Evolutionary conservation across 768 basidiomycete species (phyloP).

Genomic region (Pisolithus albus): DNA sequence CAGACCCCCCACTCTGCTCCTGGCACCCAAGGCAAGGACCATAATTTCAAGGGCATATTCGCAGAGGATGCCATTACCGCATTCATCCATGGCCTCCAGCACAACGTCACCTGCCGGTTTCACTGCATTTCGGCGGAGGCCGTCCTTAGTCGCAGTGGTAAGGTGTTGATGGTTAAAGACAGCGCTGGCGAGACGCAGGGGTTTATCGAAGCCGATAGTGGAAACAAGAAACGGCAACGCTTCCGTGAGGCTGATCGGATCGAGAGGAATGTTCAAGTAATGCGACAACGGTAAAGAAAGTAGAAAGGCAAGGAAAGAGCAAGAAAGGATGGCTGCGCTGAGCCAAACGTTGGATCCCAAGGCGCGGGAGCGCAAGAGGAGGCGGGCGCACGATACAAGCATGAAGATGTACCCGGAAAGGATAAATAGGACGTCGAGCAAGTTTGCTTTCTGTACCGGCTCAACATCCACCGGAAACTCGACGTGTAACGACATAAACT

Average conservation of each 20-base stretch:
- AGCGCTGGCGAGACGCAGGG: slow-evolving; percentile 81
- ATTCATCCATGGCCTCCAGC: slow-evolving; percentile 71
- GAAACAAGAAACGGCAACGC: slow-evolving; percentile 97
- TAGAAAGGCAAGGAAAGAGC: slow-evolving; percentile 77
- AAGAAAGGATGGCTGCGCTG: slow-evolving; percentile 66
- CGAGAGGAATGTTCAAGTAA: slow-evolving; percentile 78
- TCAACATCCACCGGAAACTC: slow-evolving; percentile 7
- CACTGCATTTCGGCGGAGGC: slow-evolving; percentile 39
- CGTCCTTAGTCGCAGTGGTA: slow-evolving; percentile 31
- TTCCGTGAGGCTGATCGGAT: slow-evolving; percentile 89
- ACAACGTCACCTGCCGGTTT: slow-evolving; percentile 82
- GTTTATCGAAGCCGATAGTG: slow-evolving; percentile 97
- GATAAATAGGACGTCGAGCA: slow-evolving; percentile 91
- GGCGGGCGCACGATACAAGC: slow-evolving; percentile 90
- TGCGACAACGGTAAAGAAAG: slow-evolving; percentile 75
- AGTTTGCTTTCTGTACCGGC: slow-evolving; percentile 73
- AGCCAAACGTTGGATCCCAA: slow-evolving; percentile 76
- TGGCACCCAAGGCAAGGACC: slow-evolving; percentile 82
- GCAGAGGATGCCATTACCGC: slow-evolving; percentile 80
- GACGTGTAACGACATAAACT: slow-evolving; percentile 15
- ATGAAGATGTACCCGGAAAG: slow-evolving; percentile 93
- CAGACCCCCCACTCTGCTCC: slow-evolving; percentile 83
- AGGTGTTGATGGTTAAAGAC: slow-evolving; percentile 81
- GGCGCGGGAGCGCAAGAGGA: slow-evolving; percentile 81
- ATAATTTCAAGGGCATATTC: slow-evolving; percentile 93